A percentile compares a stretch with the other conserved stretches of the same genome.
Conservation (phyloP, 495 filamentous ascomycete genomes). For the Neurospora sp. region DNA sequence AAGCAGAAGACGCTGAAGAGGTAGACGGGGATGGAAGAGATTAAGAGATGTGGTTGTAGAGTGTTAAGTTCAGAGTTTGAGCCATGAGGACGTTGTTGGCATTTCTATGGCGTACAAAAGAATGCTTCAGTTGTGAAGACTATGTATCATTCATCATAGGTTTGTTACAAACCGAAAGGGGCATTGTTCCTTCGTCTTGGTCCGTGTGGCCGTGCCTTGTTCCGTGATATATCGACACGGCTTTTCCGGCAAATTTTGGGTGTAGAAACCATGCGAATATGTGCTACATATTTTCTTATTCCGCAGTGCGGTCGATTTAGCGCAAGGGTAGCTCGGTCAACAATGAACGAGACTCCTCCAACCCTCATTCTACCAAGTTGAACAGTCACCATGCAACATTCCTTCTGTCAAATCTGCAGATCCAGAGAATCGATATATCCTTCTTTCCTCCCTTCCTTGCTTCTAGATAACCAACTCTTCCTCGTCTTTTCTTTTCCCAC, state of each 20-base stretch:
- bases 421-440: neutral
- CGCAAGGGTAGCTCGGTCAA: neutral
- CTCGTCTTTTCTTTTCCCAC: neutral
- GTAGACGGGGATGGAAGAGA: conserved; percentile 29
- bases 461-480: neutral
- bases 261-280: neutral
- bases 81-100: neutral
- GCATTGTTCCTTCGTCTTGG: neutral
- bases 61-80: no score
- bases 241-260: neutral
- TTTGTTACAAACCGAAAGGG: neutral
- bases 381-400: neutral
- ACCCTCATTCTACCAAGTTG: neutral
- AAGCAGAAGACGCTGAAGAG: conserved; percentile 99
- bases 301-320: neutral
- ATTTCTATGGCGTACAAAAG: neutral
- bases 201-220: neutral
- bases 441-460: neutral
- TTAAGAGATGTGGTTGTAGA: neutral
- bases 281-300: neutral
- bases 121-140: neutral
- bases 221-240: neutral
- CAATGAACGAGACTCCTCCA: neutral
- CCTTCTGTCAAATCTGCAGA: neutral
- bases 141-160: neutral